These are phyloP conservation scores for Pelargonium citronellum DNA, from an alignment of 441 rosid genomes.

Conservation along the genomic window DNA sequence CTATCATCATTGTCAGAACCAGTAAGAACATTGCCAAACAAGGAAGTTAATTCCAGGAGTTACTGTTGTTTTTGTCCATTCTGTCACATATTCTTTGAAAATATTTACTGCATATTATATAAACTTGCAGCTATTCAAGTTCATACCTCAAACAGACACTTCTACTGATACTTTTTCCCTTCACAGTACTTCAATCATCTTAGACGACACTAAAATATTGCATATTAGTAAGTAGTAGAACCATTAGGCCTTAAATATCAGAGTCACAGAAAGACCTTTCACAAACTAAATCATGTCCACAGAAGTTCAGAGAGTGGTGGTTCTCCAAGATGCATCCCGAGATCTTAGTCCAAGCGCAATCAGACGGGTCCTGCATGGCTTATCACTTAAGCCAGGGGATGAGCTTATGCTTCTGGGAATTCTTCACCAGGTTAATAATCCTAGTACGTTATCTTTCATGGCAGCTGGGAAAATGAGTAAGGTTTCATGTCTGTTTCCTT, in stretches of 20 bases:
- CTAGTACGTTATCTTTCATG: conserved; percentile 32
- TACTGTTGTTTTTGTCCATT: neutral
- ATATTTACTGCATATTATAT: neutral
- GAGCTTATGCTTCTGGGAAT: conserved; percentile 35
- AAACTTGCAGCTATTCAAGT: neutral
- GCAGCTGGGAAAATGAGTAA: conserved; percentile 28
- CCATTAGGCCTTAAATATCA: neutral
- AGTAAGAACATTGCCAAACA: neutral
- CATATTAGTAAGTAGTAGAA: neutral
- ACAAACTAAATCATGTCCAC: conserved; percentile 24
- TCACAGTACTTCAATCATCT: neutral
- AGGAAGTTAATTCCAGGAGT: neutral
- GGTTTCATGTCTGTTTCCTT: conserved; percentile 5
- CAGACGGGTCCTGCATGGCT: conserved; percentile 30
- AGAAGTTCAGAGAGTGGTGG: conserved; percentile 44
- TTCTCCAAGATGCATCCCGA: conserved; percentile 48
- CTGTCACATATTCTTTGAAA: neutral
- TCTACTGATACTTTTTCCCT: neutral
- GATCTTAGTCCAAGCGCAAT: conserved; percentile 33
- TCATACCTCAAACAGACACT: neutral
- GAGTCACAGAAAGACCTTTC: neutral
- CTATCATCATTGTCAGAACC: no score
- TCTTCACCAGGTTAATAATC: conserved; percentile 22
- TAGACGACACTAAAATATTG: neutral
- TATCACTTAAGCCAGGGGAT: conserved; percentile 45